Evolutionary conservation across 345 rosid genomes (phyloP), one percentile per base, ranked within the genome.

Genomic region (Melaleuca alternifolia): DNA sequence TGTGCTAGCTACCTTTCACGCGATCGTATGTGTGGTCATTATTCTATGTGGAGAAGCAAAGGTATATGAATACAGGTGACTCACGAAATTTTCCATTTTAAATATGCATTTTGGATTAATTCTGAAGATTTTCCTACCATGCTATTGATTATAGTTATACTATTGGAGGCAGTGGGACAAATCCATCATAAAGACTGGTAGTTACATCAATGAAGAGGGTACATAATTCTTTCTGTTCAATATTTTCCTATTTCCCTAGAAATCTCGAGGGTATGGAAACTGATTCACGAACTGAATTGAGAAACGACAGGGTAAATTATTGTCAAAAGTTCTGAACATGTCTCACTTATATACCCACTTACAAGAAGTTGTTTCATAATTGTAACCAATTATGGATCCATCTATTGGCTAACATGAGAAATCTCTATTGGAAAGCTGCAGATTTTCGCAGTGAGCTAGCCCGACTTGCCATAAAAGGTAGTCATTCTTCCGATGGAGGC

Each of bases 131-230:
- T 28, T 16, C 77, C 46, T 65, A 65, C 77, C 77, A 37, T 65
- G 46, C 46, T 33, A 21, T 15, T 62, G 51, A 28, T 10, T 44
- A 7, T 71, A 96, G 99, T 93, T 95, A 54, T 91, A 91, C 37
- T 94, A 93, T 54, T 96, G 99, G 99, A 93, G 94, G 88, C 86
- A 54, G 57, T 95, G 98, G 99, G 99, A 96, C 88, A 93, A 93
- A 85, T 82, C 88, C 10, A 92, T 92, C 53, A 71, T 86, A 26
- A 87, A 90, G 54, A 86, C 89, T 56, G 84, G 85, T 37, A 3
- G 3, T 18, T 83, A 26, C 88, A 93, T 93, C 87, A 54, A 93
- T 11, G 92, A 94, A 57, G 51, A 92, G 5, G 92, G 99, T 94
- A 90, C 46, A 44, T 65, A 11, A 65, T 65, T 30, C 46, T 0